These are phyloP conservation scores for Closterium sp. DNA, from an alignment of 139 green algal species.

Conservation along the genomic window DNA sequence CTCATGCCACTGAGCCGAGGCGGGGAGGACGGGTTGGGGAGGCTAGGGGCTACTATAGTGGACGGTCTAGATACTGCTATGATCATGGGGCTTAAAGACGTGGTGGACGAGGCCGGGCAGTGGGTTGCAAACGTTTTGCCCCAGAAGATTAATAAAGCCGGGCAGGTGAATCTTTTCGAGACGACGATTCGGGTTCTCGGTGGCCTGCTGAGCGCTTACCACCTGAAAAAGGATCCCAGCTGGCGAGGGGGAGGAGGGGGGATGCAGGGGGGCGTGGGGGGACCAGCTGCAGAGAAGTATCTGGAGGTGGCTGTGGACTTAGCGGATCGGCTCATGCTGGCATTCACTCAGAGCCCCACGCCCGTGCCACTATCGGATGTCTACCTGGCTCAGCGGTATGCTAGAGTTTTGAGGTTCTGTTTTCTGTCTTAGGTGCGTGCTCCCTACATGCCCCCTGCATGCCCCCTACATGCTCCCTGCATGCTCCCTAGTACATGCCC, in stretches of 20 bases:
- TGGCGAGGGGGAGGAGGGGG: conserved; percentile 18
- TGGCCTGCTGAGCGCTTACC: conserved; percentile 78
- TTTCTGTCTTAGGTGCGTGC: too few relatives aligned
- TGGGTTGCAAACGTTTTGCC: conserved; percentile 48
- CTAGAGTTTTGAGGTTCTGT: too few relatives aligned
- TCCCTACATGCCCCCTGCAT: too few relatives aligned
- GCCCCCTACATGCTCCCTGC: too few relatives aligned
- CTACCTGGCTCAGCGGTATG: conserved; percentile 25
- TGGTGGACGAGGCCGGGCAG: conserved; percentile 65
- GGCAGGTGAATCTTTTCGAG: conserved; percentile 81
- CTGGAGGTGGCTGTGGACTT: conserved; percentile 55
- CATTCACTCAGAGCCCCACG: conserved; percentile 67
- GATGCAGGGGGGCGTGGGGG: not conserved
- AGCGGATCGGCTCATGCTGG: conserved; percentile 62
- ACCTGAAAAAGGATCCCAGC: conserved; percentile 56
- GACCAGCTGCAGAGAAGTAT: conserved; percentile 31
- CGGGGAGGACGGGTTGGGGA: conserved; percentile 50
- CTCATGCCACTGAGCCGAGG: conserved; percentile 65
- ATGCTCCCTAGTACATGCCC: too few relatives aligned
- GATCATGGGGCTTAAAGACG: conserved; percentile 68
- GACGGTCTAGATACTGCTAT: conserved; percentile 71
- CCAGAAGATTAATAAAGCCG: not conserved
- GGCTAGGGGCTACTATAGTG: conserved; percentile 66
- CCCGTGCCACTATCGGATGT: conserved; percentile 42
- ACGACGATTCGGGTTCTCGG: conserved; percentile 91